Percentiles rank a stretch among this genome's conserved stretches.
Conservation (phyloP, 192 early-diverging fungal species). For the Pecoramyces ruminantium region DNA sequence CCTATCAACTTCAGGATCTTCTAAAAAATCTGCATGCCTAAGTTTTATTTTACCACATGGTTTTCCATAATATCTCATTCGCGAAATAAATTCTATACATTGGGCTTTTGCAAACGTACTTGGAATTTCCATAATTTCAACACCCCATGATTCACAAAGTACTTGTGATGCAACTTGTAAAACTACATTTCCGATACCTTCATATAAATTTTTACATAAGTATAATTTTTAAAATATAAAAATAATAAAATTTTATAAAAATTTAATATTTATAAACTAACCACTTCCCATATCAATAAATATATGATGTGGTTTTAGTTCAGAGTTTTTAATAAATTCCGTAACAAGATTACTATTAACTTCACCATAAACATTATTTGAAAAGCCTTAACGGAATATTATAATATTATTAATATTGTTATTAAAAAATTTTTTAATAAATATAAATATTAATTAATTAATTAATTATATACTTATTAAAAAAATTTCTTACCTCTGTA, state of each 20-base stretch:
- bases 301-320: constrained; percentile 38
- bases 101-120: constrained; percentile 60
- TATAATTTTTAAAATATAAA: too few relatives aligned
- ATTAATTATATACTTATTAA: neutral
- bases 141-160: constrained; percentile 61
- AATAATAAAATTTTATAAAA: neutral
- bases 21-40: constrained; percentile 72
- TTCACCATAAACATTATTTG: constrained; percentile 95
- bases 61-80: constrained; percentile 46
- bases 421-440: too few relatives aligned
- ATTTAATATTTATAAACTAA: neutral
- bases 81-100: constrained; percentile 62
- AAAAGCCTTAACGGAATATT: too few relatives aligned
- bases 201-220: too few relatives aligned
- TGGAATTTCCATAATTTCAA: constrained; percentile 84
- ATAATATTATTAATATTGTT: too few relatives aligned
- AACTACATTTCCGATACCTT: constrained; percentile 92
- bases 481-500: constrained; percentile 30
- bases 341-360: constrained; percentile 65
- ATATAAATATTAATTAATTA: too few relatives aligned
- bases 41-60: constrained; percentile 35
- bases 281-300: constrained; percentile 76
- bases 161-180: constrained; percentile 85
- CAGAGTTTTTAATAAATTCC: constrained; percentile 59
- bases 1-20: constrained; percentile 40